These are phyloP conservation scores for Syzygium aqueum DNA, from an alignment of 345 rosid genomes.

Conservation along the genomic window DNA sequence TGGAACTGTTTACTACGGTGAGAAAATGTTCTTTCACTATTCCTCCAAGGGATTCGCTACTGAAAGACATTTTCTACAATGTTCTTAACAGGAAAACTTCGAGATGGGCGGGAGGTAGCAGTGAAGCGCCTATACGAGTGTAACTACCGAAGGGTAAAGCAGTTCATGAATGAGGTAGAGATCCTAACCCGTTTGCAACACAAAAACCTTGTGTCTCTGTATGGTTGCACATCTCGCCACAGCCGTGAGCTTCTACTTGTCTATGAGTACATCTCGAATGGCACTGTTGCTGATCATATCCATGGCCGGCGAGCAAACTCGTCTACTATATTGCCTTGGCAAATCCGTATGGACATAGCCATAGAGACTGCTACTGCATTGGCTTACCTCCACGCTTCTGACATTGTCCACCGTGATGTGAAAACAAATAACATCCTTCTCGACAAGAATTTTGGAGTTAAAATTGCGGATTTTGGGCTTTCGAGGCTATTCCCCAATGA, in stretches of 20 bases:
- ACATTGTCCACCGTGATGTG: slow-evolving; percentile 5
- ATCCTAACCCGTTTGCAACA: slow-evolving; percentile 26
- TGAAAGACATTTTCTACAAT: background rate
- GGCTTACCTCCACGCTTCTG: slow-evolving; percentile 7
- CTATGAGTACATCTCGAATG: slow-evolving; percentile 6
- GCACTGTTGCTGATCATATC: slow-evolving; percentile 10
- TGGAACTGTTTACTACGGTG: slow-evolving; percentile 58
- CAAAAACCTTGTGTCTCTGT: slow-evolving; percentile 22
- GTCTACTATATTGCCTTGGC: background rate
- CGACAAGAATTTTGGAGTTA: slow-evolving; percentile 5
- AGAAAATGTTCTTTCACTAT: background rate
- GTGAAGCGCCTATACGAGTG: slow-evolving; percentile 21
- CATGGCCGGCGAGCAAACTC: background rate
- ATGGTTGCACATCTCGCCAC: slow-evolving; percentile 27
- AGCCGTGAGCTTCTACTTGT: slow-evolving; percentile 26
- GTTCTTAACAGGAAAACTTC: slow-evolving; percentile 5
- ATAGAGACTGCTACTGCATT: slow-evolving; percentile 5
- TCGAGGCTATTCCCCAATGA: slow-evolving; percentile 2
- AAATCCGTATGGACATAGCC: slow-evolving; percentile 1
- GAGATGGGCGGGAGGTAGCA: slow-evolving; percentile 26
- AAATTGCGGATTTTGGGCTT: slow-evolving; percentile 8
- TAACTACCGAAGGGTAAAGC: slow-evolving; percentile 12
- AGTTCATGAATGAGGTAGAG: slow-evolving; percentile 23
- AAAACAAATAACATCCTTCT: slow-evolving; percentile 14
- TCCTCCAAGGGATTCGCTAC: background rate